Conservation (phyloP, 2,329 filamentous ascomycete species). For the Colletotrichum theobromicola region DNA sequence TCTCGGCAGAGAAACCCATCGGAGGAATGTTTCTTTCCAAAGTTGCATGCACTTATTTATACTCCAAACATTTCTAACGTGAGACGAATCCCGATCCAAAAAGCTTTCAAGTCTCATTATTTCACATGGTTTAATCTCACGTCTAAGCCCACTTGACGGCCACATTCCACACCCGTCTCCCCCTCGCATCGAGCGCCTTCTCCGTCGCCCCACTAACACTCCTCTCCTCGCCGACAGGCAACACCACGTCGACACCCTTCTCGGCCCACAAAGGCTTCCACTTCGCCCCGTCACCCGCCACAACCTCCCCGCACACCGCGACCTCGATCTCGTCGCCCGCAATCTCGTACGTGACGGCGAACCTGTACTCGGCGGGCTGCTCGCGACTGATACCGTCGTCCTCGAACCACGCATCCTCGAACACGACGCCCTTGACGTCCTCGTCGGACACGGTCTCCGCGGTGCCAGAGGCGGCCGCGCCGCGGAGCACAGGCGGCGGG, state of each 20-base stretch:
- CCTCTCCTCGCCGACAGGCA: slow-evolving; percentile 15
- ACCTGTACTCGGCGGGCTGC: slow-evolving; percentile 9
- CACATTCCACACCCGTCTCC: slow-evolving; percentile 8
- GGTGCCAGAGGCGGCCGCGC: slow-evolving; percentile 4
- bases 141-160: neutral
- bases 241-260: slow-evolving; percentile 1
- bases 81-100: neutral
- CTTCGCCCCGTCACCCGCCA: neutral
- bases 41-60: neutral
- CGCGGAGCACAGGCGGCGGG: slow-evolving; percentile 31
- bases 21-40: too few species aligned
- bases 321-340: neutral
- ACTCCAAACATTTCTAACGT: too few species aligned
- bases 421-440: slow-evolving; percentile 26
- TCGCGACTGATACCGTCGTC: slow-evolving; percentile 38
- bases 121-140: neutral
- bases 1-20: neutral
- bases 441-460: neutral
- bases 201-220: neutral
- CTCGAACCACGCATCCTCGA: slow-evolving; percentile 39
- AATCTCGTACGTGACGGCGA: slow-evolving; percentile 5
- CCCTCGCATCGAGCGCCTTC: neutral
- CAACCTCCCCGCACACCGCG: neutral
- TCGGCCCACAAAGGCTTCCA: slow-evolving; percentile 12
- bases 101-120: neutral